phyloP scores from a whole-genome alignment of 176 grass and related monocot species.

The Aegilops bicornis region DNA sequence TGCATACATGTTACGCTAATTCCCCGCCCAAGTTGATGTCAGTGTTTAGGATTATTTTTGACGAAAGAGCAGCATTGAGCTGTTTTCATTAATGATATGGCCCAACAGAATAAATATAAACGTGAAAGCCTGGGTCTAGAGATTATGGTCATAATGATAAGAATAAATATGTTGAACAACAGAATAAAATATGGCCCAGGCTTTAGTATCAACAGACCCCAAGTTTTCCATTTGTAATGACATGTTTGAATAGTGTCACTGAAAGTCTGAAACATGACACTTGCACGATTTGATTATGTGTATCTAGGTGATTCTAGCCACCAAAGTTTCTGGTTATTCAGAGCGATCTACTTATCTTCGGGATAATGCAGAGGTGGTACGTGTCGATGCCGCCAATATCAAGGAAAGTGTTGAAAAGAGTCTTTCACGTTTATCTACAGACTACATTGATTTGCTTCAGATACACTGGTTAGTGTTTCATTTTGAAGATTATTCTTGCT shows the following conservation, averaged over 20 bases:
- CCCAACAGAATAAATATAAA: no score
- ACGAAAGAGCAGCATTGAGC: no score
- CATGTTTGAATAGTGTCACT: slow-evolving; percentile 12
- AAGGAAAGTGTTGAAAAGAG: slow-evolving; percentile 95
- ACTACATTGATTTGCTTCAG: slow-evolving; percentile 95
- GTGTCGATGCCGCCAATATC: slow-evolving; percentile 81
- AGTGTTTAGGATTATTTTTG: background rate
- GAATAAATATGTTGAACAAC: background rate
- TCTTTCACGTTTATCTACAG: slow-evolving; percentile 80
- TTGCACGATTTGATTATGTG: slow-evolving; percentile 15
- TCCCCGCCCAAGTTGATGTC: background rate
- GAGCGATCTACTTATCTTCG: slow-evolving; percentile 52
- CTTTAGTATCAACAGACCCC: background rate
- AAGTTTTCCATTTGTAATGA: background rate
- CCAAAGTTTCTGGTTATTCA: slow-evolving; percentile 88
- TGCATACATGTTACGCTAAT: background rate
- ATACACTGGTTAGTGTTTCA: slow-evolving; percentile 75
- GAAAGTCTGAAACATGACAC: slow-evolving; percentile 17
- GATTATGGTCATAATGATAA: background rate
- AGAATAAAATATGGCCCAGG: background rate
- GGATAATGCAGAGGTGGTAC: slow-evolving; percentile 52
- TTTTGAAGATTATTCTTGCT: background rate
- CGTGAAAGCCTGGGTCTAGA: background rate
- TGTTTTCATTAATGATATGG: no score
- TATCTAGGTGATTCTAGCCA: slow-evolving; percentile 77